Base-by-base conservation (phyloP, 192 early-diverging fungal species). In the Umbelopsis vinacea region DNA sequence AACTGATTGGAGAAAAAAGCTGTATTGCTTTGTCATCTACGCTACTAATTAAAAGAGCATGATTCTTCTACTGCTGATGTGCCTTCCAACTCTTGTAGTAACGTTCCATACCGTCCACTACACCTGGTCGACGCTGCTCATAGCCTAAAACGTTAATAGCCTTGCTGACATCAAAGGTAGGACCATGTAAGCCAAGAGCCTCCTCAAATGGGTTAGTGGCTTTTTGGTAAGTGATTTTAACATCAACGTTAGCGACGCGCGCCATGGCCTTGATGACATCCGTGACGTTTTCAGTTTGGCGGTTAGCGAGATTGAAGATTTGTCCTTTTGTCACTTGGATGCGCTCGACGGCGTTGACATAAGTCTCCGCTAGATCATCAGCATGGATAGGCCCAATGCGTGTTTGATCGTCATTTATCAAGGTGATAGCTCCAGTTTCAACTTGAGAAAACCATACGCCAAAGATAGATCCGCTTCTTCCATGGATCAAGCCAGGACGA, bases 311-410 rank as follows among this genome's bases (percentile, higher is more conserved):
- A 60, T 77, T 74, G 67, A 79, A 82, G 21, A 79, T 67, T 43
- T 68, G 72, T 9, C 72, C 75, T 22, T 76, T 52, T 21, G 79
- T 26, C 26, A 75, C n/a, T 14, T 76, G 70, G 0, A 70, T 40
- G n/a, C 69, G 72, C 23, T 75, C 75, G 55, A 71, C 72, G 3
- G 69, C 73, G 10, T 52, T 66, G 17, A 79, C 72, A 23, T 79
- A 79, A 10, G 57, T 52, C 0, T 77, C 77, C 7, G 76, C 82
- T 6, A 74, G 47, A 66, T 83, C 82, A 52, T 83, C 79, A 22
- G 75, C 46, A 17, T 83, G 82, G 38, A 81, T 52, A 35, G 77
- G 46, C 19, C 38, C 15, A 45, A 66, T 24, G 3, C 70, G 67
- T 3, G 66, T 69, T 26, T 74, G 48, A 46, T 53, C 69, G 35